phyloP scores from a whole-genome alignment of 208 protist genomes.

The Trypanosoma grayi region DNA sequence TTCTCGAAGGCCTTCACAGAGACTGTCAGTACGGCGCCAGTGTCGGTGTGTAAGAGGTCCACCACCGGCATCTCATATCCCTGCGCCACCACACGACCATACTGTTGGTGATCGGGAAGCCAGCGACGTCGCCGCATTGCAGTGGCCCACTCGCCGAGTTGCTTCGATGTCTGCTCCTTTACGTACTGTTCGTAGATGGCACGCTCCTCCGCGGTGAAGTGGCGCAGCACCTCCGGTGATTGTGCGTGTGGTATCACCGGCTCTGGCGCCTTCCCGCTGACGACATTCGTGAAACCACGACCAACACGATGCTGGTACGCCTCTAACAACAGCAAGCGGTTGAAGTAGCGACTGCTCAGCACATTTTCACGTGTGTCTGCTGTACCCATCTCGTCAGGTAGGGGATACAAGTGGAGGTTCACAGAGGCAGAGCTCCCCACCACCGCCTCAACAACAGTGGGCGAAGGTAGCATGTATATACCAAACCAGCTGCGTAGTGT shows the following conservation, averaged over 20 bases:
- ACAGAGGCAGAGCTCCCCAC: conserved; percentile 33
- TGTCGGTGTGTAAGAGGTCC: conserved; percentile 58
- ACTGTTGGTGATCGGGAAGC: conserved; percentile 61
- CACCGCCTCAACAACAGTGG: conserved; percentile 65
- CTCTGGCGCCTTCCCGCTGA: conserved; percentile 66
- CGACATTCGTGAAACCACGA: conserved; percentile 55
- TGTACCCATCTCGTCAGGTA: conserved; percentile 53
- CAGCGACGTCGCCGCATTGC: conserved; percentile 57
- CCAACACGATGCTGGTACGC: conserved; percentile 62
- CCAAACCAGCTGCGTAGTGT: conserved; percentile 87
- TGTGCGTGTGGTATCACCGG: conserved; percentile 66
- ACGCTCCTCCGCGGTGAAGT: conserved; percentile 75
- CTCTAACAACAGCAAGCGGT: conserved; percentile 63
- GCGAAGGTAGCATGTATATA: conserved; percentile 82
- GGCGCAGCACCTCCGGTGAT: conserved; percentile 55
- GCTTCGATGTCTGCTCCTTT: conserved; percentile 46
- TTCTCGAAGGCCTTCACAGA: conserved; percentile 36
- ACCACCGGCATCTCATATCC: conserved; percentile 42
- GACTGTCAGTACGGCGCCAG: conserved; percentile 56
- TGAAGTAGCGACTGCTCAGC: conserved; percentile 81
- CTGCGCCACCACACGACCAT: conserved; percentile 59
- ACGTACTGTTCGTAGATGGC: conserved; percentile 84
- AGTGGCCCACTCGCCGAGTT: conserved; percentile 57
- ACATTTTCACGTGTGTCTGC: conserved; percentile 82
- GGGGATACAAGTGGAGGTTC: conserved; percentile 57